A percentile compares a stretch with the other conserved stretches of the same genome.
Conservation (phyloP, 768 basidiomycete species). For the Tubosaeta sp. region DNA sequence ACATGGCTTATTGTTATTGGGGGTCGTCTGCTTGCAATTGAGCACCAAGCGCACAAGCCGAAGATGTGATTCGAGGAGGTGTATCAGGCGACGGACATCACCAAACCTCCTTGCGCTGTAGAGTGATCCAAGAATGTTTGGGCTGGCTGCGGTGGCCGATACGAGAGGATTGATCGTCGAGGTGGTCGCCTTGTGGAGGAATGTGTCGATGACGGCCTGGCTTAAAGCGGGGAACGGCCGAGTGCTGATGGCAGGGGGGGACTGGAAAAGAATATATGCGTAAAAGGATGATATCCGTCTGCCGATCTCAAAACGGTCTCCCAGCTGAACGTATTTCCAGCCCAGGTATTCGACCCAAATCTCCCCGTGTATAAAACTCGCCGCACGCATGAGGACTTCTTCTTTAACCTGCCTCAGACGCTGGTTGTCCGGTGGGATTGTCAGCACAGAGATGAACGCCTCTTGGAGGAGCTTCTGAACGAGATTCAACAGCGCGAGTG, state of each 20-base stretch:
- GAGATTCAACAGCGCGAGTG: constrained; percentile 71
- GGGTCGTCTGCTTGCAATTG: too few relatives aligned
- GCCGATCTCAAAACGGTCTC: constrained; percentile 82
- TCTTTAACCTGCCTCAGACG: constrained; percentile 73
- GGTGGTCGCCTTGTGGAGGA: constrained; percentile 71
- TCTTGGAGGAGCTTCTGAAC: constrained; percentile 74
- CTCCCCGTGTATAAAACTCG: constrained; percentile 76
- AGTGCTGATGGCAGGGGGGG: constrained; percentile 49
- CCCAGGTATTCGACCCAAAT: constrained; percentile 83
- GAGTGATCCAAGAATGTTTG: constrained; percentile 54
- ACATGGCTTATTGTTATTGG: too few relatives aligned
- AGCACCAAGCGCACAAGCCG: too few relatives aligned
- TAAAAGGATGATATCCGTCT: constrained; percentile 64
- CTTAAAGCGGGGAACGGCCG: constrained; percentile 59
- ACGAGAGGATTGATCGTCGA: constrained; percentile 81
- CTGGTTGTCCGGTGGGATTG: constrained; percentile 49
- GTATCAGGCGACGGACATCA: constrained; percentile 65
- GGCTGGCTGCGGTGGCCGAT: constrained; percentile 60
- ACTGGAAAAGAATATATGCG: constrained; percentile 58
- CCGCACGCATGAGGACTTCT: constrained; percentile 76
- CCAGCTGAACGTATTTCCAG: constrained; percentile 83
- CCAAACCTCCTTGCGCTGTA: constrained; percentile 60
- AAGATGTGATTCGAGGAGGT: constrained; percentile 65
- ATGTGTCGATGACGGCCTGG: constrained; percentile 61
- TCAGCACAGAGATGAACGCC: constrained; percentile 51